phyloP scores from a whole-genome alignment of 257 asterid species.

The Solanum chmielewskii region DNA sequence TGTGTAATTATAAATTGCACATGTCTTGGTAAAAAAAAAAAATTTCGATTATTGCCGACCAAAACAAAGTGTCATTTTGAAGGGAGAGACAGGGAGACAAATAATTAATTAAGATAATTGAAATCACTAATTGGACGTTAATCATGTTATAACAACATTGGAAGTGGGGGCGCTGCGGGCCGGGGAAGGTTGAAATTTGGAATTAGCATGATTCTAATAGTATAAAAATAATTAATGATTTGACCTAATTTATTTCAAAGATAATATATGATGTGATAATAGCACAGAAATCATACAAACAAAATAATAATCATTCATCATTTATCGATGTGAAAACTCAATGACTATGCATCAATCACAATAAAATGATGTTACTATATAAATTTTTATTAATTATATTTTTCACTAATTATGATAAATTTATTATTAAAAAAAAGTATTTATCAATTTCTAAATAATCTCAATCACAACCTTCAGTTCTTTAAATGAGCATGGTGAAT shows the following conservation, averaged over 20 bases:
- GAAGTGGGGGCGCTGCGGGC: background rate
- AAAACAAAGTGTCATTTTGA: background rate
- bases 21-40: too few species aligned
- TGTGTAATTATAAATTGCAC: background rate
- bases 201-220: background rate
- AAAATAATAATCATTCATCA: background rate
- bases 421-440: too few species aligned
- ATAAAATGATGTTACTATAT: too few species aligned
- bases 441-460: too few species aligned
- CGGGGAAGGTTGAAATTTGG: background rate
- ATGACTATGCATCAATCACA: background rate
- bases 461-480: too few species aligned
- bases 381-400: too few species aligned
- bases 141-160: background rate
- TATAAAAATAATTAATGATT: too few species aligned
- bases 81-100: background rate
- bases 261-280: too few species aligned
- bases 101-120: background rate
- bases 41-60: background rate
- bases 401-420: background rate
- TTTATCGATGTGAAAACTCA: background rate
- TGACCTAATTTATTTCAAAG: too few species aligned
- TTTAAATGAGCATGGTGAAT: too few species aligned
- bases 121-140: background rate
- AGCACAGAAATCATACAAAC: background rate